These are phyloP conservation scores for Eucalyptus paniculata DNA, from an alignment of 345 rosid species.

Conservation along the genomic window DNA sequence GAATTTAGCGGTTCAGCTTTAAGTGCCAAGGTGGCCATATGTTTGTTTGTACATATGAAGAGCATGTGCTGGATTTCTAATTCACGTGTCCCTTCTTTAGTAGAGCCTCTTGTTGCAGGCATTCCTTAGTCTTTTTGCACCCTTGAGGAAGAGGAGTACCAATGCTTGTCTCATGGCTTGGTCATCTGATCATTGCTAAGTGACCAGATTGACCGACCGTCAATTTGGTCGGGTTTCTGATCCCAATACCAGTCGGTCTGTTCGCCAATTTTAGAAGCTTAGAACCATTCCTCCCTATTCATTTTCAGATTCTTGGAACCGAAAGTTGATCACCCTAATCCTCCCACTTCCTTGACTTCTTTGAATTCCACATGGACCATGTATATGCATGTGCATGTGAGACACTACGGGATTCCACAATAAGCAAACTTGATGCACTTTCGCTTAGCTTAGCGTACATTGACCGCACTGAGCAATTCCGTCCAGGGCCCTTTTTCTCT, in stretches of 20 bases:
- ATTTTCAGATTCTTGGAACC: too few species aligned
- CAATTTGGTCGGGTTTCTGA: too few species aligned
- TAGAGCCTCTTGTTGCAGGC: conserved; percentile 14
- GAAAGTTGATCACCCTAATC: too few species aligned
- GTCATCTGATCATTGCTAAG: not conserved
- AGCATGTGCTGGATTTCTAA: not conserved
- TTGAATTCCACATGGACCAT: too few species aligned
- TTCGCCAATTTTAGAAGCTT: too few species aligned
- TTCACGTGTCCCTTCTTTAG: not conserved
- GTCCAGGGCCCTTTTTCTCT: not conserved
- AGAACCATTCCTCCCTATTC: too few species aligned
- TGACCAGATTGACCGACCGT: not conserved
- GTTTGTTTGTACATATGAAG: not conserved
- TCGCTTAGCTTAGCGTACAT: not conserved
- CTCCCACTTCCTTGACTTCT: too few species aligned
- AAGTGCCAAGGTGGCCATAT: not conserved
- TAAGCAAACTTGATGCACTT: not conserved
- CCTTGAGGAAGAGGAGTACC: conserved; percentile 27
- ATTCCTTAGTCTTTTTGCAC: conserved; percentile 29
- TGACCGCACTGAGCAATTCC: not conserved
- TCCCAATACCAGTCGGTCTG: too few species aligned
- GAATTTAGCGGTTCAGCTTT: not conserved
- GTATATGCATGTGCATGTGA: not conserved
- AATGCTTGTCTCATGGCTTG: not conserved
- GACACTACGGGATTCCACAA: not conserved